Percentiles rank a stretch among this genome's conserved stretches.
These are phyloP conservation scores for Boletus barrowsii DNA, from an alignment of 768 basidiomycete species.

Conservation along the genomic window DNA sequence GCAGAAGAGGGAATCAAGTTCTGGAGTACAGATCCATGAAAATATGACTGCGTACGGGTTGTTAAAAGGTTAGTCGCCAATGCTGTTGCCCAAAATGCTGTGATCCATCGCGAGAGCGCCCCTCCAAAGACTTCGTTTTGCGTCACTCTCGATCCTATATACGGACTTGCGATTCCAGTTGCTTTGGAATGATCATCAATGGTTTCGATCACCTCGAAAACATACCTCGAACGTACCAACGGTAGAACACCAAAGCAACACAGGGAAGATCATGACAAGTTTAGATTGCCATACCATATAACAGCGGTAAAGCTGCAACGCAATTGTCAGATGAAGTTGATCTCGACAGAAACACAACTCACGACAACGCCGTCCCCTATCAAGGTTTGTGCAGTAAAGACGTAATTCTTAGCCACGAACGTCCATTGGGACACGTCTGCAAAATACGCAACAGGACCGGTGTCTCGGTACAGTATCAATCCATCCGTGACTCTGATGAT, in stretches of 20 bases:
- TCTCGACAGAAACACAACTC: background rate
- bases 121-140: background rate
- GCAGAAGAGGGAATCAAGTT: background rate
- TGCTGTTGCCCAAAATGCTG: background rate
- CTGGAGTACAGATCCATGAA: background rate
- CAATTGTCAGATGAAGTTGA: background rate
- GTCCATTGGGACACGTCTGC: constrained; percentile 11
- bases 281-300: background rate
- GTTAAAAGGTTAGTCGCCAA: background rate
- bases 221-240: background rate
- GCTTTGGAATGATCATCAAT: background rate
- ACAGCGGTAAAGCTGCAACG: background rate
- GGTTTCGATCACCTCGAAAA: background rate
- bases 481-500: background rate
- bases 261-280: background rate
- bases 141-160: background rate
- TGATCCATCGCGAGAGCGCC: background rate
- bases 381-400: constrained; percentile 19
- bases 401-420: constrained; percentile 18
- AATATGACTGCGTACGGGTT: background rate
- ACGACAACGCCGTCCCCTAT: constrained; percentile 25
- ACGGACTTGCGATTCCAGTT: background rate
- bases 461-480: background rate
- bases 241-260: background rate
- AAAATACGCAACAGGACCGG: background rate